phyloP scores from a whole-genome alignment of 176 grass and related monocot species.

The Oryza officinalis region DNA sequence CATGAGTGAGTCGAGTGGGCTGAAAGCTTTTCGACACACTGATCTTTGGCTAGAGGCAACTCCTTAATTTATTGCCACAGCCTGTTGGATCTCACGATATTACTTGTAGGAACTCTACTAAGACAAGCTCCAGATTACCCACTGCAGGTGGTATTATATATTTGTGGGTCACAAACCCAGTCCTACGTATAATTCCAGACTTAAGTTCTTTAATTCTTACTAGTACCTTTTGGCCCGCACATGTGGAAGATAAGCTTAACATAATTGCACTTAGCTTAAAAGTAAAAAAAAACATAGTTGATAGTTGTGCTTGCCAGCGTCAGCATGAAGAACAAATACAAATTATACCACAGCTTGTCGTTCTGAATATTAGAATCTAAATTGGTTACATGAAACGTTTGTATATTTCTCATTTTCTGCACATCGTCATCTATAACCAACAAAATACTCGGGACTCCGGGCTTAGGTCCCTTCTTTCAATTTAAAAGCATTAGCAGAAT shows the following conservation, averaged over 20 bases:
- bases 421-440: slow-evolving; percentile 16
- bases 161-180: too few relatives aligned
- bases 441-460: not conserved
- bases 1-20: not conserved
- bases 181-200: too few relatives aligned
- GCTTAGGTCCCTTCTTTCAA: not conserved
- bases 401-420: not conserved
- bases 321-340: not conserved
- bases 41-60: not conserved
- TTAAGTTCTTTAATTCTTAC: too few relatives aligned
- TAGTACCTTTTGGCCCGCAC: too few relatives aligned
- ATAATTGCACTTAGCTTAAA: not conserved
- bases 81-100: too few relatives aligned
- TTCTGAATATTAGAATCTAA: not conserved
- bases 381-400: slow-evolving; percentile 4
- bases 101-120: not conserved
- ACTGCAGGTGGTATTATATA: too few relatives aligned
- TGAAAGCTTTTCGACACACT: not conserved
- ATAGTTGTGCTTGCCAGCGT: not conserved
- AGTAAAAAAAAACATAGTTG: not conserved
- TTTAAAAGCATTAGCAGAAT: not conserved
- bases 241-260: too few relatives aligned
- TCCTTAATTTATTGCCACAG: not conserved
- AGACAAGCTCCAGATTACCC: too few relatives aligned
- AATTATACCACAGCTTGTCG: not conserved